Percentiles rank a stretch among this genome's conserved stretches.
These are phyloP conservation scores for Microthlaspi erraticum DNA, from an alignment of 345 rosid species.

Conservation along the genomic window DNA sequence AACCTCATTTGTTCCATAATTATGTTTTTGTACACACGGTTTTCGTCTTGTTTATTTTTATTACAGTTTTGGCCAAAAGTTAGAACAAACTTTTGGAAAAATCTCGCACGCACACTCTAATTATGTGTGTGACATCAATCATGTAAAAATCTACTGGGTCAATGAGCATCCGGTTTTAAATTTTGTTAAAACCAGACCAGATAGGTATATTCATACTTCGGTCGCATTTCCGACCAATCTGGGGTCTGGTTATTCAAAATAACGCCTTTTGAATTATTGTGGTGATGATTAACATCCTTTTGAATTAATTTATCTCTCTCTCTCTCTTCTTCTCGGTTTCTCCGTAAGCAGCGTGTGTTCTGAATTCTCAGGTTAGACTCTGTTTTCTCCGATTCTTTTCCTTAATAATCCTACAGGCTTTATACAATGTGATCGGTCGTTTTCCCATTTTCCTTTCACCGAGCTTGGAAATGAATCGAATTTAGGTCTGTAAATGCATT, in stretches of 20 bases:
- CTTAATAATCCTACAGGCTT: neutral
- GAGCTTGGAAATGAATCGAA: neutral
- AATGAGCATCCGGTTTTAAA: neutral
- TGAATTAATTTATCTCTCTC: neutral
- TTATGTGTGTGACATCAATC: neutral
- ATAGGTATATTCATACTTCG: neutral
- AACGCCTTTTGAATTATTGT: neutral
- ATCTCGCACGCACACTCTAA: too few relatives aligned
- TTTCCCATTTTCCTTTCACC: neutral
- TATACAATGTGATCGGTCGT: neutral
- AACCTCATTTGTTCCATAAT: neutral
- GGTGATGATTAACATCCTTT: too few relatives aligned
- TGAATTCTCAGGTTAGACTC: slow-evolving; percentile 35
- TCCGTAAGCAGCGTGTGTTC: slow-evolving; percentile 35
- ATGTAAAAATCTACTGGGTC: neutral
- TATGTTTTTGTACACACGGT: neutral
- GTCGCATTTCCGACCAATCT: slow-evolving; percentile 19
- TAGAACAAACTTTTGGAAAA: too few relatives aligned
- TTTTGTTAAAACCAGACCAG: neutral
- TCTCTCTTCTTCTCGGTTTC: slow-evolving; percentile 42
- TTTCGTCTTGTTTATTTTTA: neutral
- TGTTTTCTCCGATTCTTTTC: slow-evolving; percentile 12
- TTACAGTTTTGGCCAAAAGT: neutral
- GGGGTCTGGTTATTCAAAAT: slow-evolving; percentile 5
- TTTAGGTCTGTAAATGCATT: slow-evolving; percentile 24